A percentile compares a stretch with the other conserved stretches of the same genome.
phyloP scores from a whole-genome alignment of 768 basidiomycete species.

The Leccinum imitatum region DNA sequence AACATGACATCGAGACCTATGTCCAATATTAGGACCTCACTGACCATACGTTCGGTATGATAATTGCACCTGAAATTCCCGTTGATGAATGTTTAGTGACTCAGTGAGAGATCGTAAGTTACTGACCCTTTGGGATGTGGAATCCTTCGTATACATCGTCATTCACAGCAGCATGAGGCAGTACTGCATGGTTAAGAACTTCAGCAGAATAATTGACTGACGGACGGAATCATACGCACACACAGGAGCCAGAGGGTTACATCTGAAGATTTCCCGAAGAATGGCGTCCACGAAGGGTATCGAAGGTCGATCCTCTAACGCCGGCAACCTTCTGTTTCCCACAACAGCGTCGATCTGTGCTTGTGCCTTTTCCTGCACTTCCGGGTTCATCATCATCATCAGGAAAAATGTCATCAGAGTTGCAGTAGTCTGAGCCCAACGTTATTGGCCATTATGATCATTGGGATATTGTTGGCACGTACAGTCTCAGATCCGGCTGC shows the following conservation, averaged over 20 bases:
- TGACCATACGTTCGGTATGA: slow-evolving; percentile 14
- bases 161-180: slow-evolving; percentile 33
- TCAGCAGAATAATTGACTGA: neutral
- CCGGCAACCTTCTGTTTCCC: slow-evolving; percentile 5
- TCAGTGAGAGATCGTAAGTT: neutral
- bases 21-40: neutral
- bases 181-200: slow-evolving; percentile 4
- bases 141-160: slow-evolving; percentile 44
- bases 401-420: slow-evolving; percentile 11
- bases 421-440: neutral
- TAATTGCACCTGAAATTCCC: neutral
- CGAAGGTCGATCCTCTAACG: slow-evolving; percentile 5
- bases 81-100: neutral
- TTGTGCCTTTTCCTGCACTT: slow-evolving; percentile 6
- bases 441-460: neutral
- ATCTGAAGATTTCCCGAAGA: slow-evolving; percentile 4
- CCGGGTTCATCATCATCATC: slow-evolving; percentile 11
- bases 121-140: slow-evolving; percentile 43
- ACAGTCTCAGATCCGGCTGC: slow-evolving; percentile 12
- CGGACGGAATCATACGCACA: neutral
- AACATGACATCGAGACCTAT: neutral
- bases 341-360: slow-evolving; percentile 8
- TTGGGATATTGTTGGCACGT: neutral
- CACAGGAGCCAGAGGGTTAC: neutral
- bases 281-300: slow-evolving; percentile 13